A percentile compares a stretch with the other conserved stretches of the same genome.
Conservation (phyloP, 208 protist genomes). For the Porcisia deanei region DNA sequence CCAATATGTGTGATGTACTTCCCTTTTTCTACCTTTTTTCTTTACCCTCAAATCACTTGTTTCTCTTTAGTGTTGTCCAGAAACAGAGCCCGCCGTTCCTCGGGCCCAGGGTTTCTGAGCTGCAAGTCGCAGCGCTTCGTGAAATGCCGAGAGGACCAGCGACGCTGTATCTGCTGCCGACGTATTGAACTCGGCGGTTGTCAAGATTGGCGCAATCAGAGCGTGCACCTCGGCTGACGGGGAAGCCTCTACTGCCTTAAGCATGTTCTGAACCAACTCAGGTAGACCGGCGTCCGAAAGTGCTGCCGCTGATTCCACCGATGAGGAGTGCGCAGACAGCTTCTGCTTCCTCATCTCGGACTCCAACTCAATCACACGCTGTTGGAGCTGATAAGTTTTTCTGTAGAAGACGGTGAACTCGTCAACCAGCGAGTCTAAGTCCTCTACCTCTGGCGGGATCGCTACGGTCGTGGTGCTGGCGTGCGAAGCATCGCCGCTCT, state of each 20-base stretch:
- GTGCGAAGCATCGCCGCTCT: background rate
- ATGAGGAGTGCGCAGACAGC: background rate
- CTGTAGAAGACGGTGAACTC: constrained; percentile 70
- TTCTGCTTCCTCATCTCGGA: constrained; percentile 32
- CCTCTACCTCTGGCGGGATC: constrained; percentile 57
- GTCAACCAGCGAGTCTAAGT: constrained; percentile 71
- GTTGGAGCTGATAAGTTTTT: constrained; percentile 34
- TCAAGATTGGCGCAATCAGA: constrained; percentile 14
- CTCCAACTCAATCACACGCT: constrained; percentile 45
- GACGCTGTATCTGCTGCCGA: background rate
- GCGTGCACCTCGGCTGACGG: constrained; percentile 18
- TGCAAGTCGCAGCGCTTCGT: constrained; percentile 26
- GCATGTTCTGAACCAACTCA: constrained; percentile 18
- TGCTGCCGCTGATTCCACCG: background rate
- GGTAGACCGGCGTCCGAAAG: background rate
- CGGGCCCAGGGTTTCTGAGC: constrained; percentile 1
- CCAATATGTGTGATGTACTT: background rate
- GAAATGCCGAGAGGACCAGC: constrained; percentile 21
- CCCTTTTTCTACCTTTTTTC: background rate
- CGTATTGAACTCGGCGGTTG: background rate
- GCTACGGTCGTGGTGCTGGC: background rate
- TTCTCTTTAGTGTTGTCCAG: background rate
- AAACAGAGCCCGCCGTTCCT: background rate
- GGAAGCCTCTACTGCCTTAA: constrained; percentile 13
- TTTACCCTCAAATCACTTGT: background rate